Conservation (phyloP, 306 rosid genomes). For the Cicer bijugum region DNA sequence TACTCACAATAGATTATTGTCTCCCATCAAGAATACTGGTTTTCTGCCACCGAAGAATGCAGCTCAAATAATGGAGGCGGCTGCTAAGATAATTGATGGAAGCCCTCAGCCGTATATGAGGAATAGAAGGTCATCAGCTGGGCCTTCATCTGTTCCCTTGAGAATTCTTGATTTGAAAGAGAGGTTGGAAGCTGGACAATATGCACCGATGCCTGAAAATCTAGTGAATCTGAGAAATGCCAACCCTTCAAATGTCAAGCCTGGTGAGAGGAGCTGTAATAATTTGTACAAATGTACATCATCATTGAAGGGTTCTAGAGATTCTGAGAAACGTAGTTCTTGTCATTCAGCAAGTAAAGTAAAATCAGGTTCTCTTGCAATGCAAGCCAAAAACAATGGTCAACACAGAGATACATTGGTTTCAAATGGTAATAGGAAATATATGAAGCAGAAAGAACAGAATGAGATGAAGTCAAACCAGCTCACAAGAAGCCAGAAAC, state of each 20-base stretch:
- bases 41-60: constrained; percentile 60
- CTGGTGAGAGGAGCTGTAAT: constrained; percentile 46
- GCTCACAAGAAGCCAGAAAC: constrained; percentile 55
- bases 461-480: constrained; percentile 59
- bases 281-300: constrained; percentile 53
- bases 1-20: constrained; percentile 80
- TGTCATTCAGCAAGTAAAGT: constrained; percentile 56
- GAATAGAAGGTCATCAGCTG: constrained; percentile 52
- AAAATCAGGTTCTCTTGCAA: constrained; percentile 57
- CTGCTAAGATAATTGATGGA: constrained; percentile 83
- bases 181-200: constrained; percentile 67
- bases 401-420: constrained; percentile 54
- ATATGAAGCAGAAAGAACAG: constrained; percentile 55
- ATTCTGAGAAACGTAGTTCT: constrained; percentile 51
- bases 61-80: constrained; percentile 81
- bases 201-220: constrained; percentile 52
- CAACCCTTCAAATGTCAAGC: constrained; percentile 49
- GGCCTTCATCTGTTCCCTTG: constrained; percentile 76
- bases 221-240: constrained; percentile 42
- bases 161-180: constrained; percentile 81
- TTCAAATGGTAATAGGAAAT: constrained; percentile 51
- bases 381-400: constrained; percentile 55
- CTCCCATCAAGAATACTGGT: constrained; percentile 81
- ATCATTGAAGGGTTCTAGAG: constrained; percentile 50
- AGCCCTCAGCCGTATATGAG: constrained; percentile 66